Conservation (phyloP, 208 protist genomes). For the Sergeia podlipaevii region DNA sequence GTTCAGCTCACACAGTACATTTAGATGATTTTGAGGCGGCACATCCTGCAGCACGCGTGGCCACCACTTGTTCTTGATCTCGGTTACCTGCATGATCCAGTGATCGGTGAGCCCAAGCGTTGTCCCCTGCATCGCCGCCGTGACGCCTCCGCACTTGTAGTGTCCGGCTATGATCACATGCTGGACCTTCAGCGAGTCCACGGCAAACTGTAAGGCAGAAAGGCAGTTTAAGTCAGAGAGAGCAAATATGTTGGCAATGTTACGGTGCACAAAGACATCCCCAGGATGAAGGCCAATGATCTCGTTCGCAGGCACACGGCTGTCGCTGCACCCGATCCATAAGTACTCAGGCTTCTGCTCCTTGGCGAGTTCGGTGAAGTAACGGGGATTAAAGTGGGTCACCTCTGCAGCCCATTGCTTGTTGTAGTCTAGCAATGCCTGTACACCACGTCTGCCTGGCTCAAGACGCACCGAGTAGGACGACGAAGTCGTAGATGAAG, state of each 20-base stretch:
- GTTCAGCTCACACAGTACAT: constrained; percentile 29
- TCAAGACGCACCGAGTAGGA: not conserved
- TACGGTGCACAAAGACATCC: constrained; percentile 86
- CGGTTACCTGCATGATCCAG: constrained; percentile 28
- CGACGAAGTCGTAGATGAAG: not conserved
- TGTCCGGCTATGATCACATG: constrained; percentile 87
- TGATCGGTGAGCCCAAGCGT: constrained; percentile 27
- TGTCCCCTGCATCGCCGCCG: constrained; percentile 13
- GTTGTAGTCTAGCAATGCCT: not conserved
- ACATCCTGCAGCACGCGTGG: constrained; percentile 13
- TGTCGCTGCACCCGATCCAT: constrained; percentile 86
- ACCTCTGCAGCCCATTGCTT: constrained; percentile 41
- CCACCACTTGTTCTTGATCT: constrained; percentile 21
- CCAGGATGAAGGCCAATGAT: constrained; percentile 60
- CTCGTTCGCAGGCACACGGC: constrained; percentile 42
- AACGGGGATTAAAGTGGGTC: constrained; percentile 43
- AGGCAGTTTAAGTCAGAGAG: constrained; percentile 74
- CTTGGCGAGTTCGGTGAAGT: constrained; percentile 43
- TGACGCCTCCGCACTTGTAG: constrained; percentile 83
- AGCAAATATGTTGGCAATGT: constrained; percentile 78
- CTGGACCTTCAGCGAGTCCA: constrained; percentile 70
- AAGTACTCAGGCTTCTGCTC: constrained; percentile 69
- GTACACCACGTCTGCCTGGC: not conserved
- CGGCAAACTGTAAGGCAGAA: constrained; percentile 78
- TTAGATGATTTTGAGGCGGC: constrained; percentile 9